Conservation (phyloP, 2,329 filamentous ascomycete genomes). For the Phaeosphaeriaceae sp. region DNA sequence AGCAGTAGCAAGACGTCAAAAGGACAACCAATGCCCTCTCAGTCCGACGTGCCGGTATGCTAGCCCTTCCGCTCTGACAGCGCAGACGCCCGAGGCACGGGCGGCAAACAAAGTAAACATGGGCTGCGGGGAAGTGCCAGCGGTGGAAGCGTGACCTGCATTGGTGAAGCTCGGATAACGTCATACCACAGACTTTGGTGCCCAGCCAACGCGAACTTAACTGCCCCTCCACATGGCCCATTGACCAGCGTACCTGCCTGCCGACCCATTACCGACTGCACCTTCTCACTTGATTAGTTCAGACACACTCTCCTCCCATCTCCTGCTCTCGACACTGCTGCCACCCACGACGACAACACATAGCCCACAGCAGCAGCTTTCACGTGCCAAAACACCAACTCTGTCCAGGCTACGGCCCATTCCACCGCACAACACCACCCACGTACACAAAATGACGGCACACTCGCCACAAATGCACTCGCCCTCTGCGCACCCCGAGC, state of each 20-base stretch:
- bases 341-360: neutral
- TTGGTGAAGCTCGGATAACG: neutral
- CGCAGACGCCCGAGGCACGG: neutral
- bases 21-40: neutral
- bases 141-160: neutral
- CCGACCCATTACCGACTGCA: slow-evolving; percentile 3
- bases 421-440: slow-evolving; percentile 9
- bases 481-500: slow-evolving; percentile 48
- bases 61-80: neutral
- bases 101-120: slow-evolving; percentile 4
- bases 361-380: slow-evolving; percentile 11
- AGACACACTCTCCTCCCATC: neutral
- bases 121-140: slow-evolving; percentile 3
- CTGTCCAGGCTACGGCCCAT: neutral
- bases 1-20: neutral
- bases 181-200: slow-evolving; percentile 40
- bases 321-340: neutral
- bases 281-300: neutral
- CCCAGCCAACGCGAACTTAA: slow-evolving; percentile 69
- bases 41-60: neutral
- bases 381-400: slow-evolving; percentile 18
- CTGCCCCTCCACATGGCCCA: slow-evolving; percentile 1
- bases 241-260: neutral
- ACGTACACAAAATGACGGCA: slow-evolving; percentile 40
- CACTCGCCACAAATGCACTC: slow-evolving; percentile 45